Percentiles rank a stretch among this genome's conserved stretches.
These are phyloP conservation scores for Dicorynia guianensis DNA, from an alignment of 306 rosid species.

Conservation along the genomic window DNA sequence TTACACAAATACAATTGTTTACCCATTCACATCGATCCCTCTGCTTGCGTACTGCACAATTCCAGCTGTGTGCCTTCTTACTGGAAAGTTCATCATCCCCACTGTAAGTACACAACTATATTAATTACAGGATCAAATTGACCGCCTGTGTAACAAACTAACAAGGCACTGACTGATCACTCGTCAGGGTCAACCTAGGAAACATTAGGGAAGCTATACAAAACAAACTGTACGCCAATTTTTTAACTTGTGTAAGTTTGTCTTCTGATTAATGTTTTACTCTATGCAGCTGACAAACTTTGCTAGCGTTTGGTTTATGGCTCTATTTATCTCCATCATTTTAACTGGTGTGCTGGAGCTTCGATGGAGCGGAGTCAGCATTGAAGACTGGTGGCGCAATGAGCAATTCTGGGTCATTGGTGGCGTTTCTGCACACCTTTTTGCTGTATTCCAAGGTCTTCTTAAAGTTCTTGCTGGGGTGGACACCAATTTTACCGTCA, in stretches of 20 bases:
- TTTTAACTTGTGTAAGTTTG: not conserved
- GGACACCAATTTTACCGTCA: not conserved
- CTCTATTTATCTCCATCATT: slow-evolving; percentile 56
- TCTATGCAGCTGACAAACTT: slow-evolving; percentile 49
- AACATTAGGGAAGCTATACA: too few species aligned
- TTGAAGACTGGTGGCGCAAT: slow-evolving; percentile 51
- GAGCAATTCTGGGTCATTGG: slow-evolving; percentile 53
- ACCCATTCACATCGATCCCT: slow-evolving; percentile 63
- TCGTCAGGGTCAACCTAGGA: too few species aligned
- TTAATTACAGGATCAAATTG: too few species aligned
- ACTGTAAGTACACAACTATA: slow-evolving; percentile 43
- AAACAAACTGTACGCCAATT: too few species aligned
- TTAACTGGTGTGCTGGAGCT: slow-evolving; percentile 54
- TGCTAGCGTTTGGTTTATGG: slow-evolving; percentile 58
- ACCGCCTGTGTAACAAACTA: too few species aligned
- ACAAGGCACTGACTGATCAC: too few species aligned
- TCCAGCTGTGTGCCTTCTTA: slow-evolving; percentile 60
- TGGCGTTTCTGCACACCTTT: not conserved
- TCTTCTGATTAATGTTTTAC: slow-evolving; percentile 9
- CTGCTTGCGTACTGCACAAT: slow-evolving; percentile 57
- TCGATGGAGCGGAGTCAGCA: slow-evolving; percentile 56
- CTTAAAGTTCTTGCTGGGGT: not conserved
- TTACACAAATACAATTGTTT: slow-evolving; percentile 57
- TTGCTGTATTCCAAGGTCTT: slow-evolving; percentile 5
- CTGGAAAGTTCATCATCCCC: slow-evolving; percentile 63